Evolutionary conservation across 768 basidiomycete species (phyloP).

Genomic region (Leccinum disarticulatum): DNA sequence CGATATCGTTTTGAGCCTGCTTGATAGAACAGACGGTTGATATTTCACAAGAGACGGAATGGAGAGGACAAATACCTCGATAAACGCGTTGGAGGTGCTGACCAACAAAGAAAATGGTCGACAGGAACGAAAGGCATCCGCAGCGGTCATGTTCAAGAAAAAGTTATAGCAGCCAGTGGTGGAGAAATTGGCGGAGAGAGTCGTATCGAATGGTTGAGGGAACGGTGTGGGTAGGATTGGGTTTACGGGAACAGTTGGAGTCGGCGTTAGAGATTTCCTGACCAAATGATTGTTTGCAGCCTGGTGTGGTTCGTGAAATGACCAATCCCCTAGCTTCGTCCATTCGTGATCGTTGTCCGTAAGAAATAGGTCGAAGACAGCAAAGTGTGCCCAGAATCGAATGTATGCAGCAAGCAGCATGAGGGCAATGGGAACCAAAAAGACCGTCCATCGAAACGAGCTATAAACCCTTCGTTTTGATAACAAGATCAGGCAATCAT

Average conservation of each 20-base stretch:
- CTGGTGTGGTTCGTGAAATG: conserved; percentile 44
- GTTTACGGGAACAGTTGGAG: conserved; percentile 28
- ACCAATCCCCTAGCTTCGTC: conserved; percentile 36
- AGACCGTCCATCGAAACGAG: conserved; percentile 45
- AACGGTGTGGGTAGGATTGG: conserved; percentile 71
- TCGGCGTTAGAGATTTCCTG: conserved; percentile 20
- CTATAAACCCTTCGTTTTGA: conserved; percentile 42
- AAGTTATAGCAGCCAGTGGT: conserved; percentile 64
- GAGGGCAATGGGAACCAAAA: conserved; percentile 57
- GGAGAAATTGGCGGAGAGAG: conserved; percentile 65
- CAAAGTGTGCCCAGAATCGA: conserved; percentile 50
- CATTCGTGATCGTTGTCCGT: conserved; percentile 23
- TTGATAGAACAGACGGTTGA: conserved; percentile 7
- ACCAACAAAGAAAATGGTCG: conserved; percentile 72
- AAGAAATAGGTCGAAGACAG: conserved; percentile 43
- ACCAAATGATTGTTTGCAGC: conserved; percentile 1
- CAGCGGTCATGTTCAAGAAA: conserved; percentile 72
- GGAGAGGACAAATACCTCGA: conserved; percentile 42
- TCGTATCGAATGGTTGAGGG: conserved; percentile 70
- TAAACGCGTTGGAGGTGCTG: conserved; percentile 52
- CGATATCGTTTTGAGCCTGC: conserved; percentile 66
- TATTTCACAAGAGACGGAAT: neutral
- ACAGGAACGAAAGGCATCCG: conserved; percentile 63
- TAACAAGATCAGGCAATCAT: neutral
- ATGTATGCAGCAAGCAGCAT: conserved; percentile 53